These are phyloP conservation scores for Trichoderma asperelloides DNA, from an alignment of 495 filamentous ascomycete species.

Conservation along the genomic window DNA sequence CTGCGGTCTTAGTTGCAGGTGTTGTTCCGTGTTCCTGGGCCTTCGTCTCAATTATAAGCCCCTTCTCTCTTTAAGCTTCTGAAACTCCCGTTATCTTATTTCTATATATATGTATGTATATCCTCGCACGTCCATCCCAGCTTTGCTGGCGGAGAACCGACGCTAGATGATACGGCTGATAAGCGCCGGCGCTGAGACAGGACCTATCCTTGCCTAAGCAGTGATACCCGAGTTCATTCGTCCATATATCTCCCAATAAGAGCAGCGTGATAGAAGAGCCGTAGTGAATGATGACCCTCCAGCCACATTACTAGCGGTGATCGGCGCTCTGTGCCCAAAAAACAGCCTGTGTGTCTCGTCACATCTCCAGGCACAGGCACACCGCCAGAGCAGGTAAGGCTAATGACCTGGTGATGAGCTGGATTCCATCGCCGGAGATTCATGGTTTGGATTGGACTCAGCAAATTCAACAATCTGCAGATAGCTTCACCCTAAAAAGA, in stretches of 20 bases:
- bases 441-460: not conserved
- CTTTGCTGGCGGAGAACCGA: no score
- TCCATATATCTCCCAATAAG: not conserved
- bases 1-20: no score
- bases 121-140: no score
- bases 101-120: no score
- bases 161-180: not conserved
- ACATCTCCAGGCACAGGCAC: slow-evolving; percentile 4
- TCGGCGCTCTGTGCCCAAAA: not conserved
- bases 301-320: slow-evolving; percentile 1
- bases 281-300: not conserved
- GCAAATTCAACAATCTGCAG: not conserved
- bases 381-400: not conserved
- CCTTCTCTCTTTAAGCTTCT: no score
- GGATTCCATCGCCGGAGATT: not conserved
- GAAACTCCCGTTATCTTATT: no score
- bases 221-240: not conserved
- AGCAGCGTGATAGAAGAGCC: not conserved
- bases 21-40: no score
- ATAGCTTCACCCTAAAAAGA: not conserved
- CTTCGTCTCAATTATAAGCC: no score
- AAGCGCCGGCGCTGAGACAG: not conserved
- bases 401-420: not conserved
- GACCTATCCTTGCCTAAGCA: not conserved
- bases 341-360: not conserved